Conservation (phyloP, 2,329 filamentous ascomycete species). For the Hypoxylon sp. region DNA sequence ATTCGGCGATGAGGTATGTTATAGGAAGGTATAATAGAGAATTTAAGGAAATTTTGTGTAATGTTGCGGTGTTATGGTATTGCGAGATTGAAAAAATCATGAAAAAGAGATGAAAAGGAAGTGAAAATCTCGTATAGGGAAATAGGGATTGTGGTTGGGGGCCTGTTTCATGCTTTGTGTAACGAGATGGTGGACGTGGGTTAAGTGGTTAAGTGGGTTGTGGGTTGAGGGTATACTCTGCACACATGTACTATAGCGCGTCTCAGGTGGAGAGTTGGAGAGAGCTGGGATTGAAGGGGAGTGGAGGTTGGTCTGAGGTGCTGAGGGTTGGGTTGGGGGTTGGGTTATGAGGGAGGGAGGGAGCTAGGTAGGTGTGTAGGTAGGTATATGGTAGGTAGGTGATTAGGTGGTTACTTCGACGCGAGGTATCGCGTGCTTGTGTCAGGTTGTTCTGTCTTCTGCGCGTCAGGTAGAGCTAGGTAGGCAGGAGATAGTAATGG, state of each 20-base stretch:
- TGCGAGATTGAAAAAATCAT: not conserved
- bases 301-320: no score
- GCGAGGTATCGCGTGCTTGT: not conserved
- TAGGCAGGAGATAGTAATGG: no score
- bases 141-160: not conserved
- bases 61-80: not conserved
- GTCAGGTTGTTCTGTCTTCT: not conserved
- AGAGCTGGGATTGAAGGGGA: no score
- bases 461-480: not conserved
- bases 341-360: not conserved
- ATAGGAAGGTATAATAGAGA: not conserved
- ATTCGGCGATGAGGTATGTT: not conserved
- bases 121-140: not conserved
- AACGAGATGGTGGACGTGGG: no score
- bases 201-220: no score
- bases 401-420: not conserved
- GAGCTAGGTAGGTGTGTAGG: no score
- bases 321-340: not conserved
- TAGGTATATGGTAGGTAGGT: constrained; percentile 2
- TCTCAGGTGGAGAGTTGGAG: not conserved
- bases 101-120: not conserved
- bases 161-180: not conserved
- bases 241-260: not conserved
- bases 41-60: not conserved
- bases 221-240: not conserved